A percentile compares a stretch with the other conserved stretches of the same genome.
Conservation (phyloP, 768 basidiomycete genomes). For the Cystofilobasidium bisporidii region DNA sequence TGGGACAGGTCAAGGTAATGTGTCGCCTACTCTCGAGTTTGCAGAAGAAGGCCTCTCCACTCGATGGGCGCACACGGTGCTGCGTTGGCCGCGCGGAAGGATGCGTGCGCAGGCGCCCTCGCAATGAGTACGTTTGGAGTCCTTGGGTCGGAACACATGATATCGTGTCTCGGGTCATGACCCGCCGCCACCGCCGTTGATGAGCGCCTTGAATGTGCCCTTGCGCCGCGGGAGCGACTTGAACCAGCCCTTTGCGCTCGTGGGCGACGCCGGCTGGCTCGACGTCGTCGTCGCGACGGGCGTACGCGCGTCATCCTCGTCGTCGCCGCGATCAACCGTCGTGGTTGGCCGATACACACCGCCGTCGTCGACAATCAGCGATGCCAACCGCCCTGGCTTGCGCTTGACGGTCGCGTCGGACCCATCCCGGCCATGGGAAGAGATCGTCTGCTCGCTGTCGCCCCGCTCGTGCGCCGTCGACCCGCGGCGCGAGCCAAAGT, state of each 20-base stretch:
- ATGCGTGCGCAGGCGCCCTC: too few relatives aligned
- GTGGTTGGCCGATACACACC: background rate
- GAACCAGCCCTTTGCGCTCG: slow-evolving; percentile 1
- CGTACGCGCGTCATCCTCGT: background rate
- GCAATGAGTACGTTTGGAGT: too few relatives aligned
- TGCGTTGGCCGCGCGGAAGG: too few relatives aligned
- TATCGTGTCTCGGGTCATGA: too few relatives aligned
- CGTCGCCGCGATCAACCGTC: background rate
- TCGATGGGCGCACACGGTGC: too few relatives aligned
- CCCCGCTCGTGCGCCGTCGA: slow-evolving; percentile 1
- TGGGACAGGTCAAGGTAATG: too few relatives aligned
- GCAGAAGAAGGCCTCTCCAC: too few relatives aligned
- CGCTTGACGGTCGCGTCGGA: slow-evolving; percentile 8
- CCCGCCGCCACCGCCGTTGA: background rate
- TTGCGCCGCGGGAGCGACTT: background rate
- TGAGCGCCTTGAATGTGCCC: background rate
- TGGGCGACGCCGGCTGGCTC: background rate
- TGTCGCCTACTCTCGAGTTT: too few relatives aligned
- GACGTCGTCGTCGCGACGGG: background rate
- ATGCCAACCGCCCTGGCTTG: background rate
- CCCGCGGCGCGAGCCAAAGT: background rate
- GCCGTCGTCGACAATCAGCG: background rate
- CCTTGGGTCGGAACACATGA: too few relatives aligned
- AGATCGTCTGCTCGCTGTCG: slow-evolving; percentile 9
- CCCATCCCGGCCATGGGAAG: background rate